Conservation (phyloP, 1,284 basidiomycete species). For the Fomitopsis pinicola region DNA sequence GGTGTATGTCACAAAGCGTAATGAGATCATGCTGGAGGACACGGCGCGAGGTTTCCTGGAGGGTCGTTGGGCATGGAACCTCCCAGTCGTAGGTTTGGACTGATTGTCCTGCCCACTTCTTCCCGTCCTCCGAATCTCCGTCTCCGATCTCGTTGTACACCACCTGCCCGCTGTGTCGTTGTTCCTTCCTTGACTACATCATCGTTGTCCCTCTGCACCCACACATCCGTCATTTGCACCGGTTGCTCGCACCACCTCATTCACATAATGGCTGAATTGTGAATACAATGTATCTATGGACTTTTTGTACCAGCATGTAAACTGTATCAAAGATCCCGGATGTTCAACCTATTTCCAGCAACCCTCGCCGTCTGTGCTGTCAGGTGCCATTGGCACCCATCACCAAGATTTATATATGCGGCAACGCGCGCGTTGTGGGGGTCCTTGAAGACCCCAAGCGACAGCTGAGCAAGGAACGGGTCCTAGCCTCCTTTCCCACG, state of each 20-base stretch:
- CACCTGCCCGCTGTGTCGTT: background rate
- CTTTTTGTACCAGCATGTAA: background rate
- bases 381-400: too few species aligned
- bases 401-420: too few species aligned
- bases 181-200: background rate
- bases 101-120: background rate
- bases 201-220: background rate
- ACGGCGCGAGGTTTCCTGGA: conserved; percentile 90
- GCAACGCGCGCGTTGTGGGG: too few species aligned
- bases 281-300: background rate
- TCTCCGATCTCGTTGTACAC: background rate
- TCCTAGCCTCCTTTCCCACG: too few species aligned
- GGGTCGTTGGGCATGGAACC: conserved; percentile 79
- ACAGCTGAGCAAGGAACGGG: too few species aligned
- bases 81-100: conserved; percentile 58
- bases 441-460: too few species aligned
- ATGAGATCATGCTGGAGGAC: conserved; percentile 93
- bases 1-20: conserved; percentile 96
- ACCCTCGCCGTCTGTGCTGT: too few species aligned
- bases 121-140: background rate
- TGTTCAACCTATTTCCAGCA: background rate
- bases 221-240: background rate
- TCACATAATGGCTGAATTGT: background rate
- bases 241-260: background rate
- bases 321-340: background rate